Evolutionary conservation across 2,329 filamentous ascomycete species (phyloP).

Genomic region (Alternaria postmessia): DNA sequence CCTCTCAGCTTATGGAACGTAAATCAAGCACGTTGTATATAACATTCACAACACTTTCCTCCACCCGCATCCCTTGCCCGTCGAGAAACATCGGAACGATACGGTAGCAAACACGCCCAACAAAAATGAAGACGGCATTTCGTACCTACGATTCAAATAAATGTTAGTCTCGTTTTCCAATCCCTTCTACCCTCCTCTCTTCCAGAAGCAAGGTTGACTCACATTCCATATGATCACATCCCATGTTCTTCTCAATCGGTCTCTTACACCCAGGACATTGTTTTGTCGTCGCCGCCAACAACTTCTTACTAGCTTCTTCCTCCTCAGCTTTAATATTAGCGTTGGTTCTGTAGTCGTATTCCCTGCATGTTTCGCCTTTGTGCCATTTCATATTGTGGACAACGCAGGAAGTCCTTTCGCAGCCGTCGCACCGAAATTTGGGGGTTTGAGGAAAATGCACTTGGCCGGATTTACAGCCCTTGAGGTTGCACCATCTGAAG

Average conservation of each 20-base stretch:
- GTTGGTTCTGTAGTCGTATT: conserved; percentile 48
- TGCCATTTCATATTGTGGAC: conserved; percentile 51
- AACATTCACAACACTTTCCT: neutral
- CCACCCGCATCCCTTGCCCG: neutral
- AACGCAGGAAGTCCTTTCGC: conserved; percentile 49
- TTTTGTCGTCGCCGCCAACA: conserved; percentile 46
- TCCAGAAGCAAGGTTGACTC: conserved; percentile 6
- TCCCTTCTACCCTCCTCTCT: neutral
- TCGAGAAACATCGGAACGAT: conserved; percentile 3
- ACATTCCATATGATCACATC: conserved; percentile 55
- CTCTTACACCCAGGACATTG: conserved; percentile 52
- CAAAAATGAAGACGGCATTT: conserved; percentile 53
- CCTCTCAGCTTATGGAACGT: neutral
- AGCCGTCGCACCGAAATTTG: conserved; percentile 52
- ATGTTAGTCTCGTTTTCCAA: neutral
- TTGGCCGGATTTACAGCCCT: conserved; percentile 62
- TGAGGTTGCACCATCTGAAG: conserved; percentile 63
- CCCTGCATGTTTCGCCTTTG: conserved; percentile 48
- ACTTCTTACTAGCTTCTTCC: conserved; percentile 39
- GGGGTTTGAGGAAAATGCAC: conserved; percentile 56
- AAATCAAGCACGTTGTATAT: neutral
- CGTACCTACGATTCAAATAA: conserved; percentile 27
- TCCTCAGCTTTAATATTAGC: conserved; percentile 37
- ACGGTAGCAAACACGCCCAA: conserved; percentile 49
- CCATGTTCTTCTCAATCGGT: conserved; percentile 51